Evolutionary conservation across 2,329 filamentous ascomycete species (phyloP).

Genomic region (Hymenoscyphus fructigenus): DNA sequence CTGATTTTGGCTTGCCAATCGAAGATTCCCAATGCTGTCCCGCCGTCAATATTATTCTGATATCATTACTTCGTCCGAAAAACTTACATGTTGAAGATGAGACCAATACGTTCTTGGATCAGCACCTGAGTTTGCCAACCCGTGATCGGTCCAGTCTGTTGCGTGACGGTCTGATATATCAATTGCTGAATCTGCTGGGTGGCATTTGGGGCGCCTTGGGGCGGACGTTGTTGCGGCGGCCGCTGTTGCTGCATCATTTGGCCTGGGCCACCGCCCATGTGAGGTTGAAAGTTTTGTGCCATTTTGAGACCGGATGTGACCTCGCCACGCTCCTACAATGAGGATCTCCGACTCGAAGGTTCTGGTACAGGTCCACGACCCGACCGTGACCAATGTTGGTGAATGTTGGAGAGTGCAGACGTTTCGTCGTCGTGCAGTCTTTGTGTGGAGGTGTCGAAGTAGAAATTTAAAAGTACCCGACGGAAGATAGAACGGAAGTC

Average conservation of each 20-base stretch:
- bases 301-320: slow-evolving; percentile 31
- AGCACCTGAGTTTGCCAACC: slow-evolving; percentile 33
- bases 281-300: slow-evolving; percentile 36
- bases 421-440: slow-evolving; percentile 9
- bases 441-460: slow-evolving; percentile 9
- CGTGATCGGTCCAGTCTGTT: slow-evolving; percentile 25
- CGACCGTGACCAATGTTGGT: slow-evolving; percentile 21
- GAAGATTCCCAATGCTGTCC: slow-evolving; percentile 32
- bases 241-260: slow-evolving; percentile 33
- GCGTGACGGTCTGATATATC: slow-evolving; percentile 30
- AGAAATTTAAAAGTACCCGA: slow-evolving; percentile 10
- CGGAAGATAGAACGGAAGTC: slow-evolving; percentile 15
- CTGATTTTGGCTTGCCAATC: slow-evolving; percentile 30
- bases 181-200: slow-evolving; percentile 29
- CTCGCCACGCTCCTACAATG: slow-evolving; percentile 29
- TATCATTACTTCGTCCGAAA: not conserved
- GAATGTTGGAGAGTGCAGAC: slow-evolving; percentile 13
- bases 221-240: slow-evolving; percentile 23
- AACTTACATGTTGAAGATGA: slow-evolving; percentile 37
- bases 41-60: not conserved
- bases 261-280: slow-evolving; percentile 31
- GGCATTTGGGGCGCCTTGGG: slow-evolving; percentile 16
- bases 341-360: slow-evolving; percentile 23
- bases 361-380: slow-evolving; percentile 26
- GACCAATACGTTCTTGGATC: slow-evolving; percentile 32